phyloP scores from a whole-genome alignment of 306 rosid genomes.

The Echinosophora koreensis region DNA sequence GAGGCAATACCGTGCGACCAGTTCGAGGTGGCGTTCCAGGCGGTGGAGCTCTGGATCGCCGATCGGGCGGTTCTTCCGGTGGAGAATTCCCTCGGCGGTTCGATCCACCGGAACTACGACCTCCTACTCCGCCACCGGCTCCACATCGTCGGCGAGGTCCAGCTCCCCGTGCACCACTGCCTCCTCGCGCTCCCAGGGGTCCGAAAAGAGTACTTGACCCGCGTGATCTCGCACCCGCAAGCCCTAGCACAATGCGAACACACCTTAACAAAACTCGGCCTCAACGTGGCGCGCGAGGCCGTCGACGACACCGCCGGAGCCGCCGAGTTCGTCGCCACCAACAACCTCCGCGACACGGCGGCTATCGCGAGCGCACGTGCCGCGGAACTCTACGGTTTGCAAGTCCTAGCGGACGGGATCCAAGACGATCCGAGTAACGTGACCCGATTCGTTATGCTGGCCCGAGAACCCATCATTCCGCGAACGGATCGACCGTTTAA shows the following conservation, averaged over 20 bases:
- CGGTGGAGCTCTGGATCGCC: conserved; percentile 97
- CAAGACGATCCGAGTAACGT: conserved; percentile 96
- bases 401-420: conserved; percentile 75
- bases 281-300: conserved; percentile 88
- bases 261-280: conserved; percentile 82
- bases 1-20: conserved; percentile 97
- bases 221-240: conserved; percentile 96
- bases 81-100: conserved; percentile 95
- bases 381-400: conserved; percentile 83
- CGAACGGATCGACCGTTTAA: conserved; percentile 91
- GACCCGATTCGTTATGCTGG: conserved; percentile 93
- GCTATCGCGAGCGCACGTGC: conserved; percentile 94
- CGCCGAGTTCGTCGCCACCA: conserved; percentile 76
- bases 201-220: conserved; percentile 73
- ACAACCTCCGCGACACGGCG: conserved; percentile 81
- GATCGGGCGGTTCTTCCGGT: conserved; percentile 92
- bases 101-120: conserved; percentile 93
- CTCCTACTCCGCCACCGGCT: conserved; percentile 96
- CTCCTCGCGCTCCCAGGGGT: conserved; percentile 89
- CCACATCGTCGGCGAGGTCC: conserved; percentile 97
- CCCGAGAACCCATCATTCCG: conserved; percentile 92
- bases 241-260: conserved; percentile 92
- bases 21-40: conserved; percentile 95
- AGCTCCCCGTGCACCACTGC: conserved; percentile 93
- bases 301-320: conserved; percentile 98